phyloP scores from a whole-genome alignment of 23 red algal genomes.

The Agarophyton chilense region DNA sequence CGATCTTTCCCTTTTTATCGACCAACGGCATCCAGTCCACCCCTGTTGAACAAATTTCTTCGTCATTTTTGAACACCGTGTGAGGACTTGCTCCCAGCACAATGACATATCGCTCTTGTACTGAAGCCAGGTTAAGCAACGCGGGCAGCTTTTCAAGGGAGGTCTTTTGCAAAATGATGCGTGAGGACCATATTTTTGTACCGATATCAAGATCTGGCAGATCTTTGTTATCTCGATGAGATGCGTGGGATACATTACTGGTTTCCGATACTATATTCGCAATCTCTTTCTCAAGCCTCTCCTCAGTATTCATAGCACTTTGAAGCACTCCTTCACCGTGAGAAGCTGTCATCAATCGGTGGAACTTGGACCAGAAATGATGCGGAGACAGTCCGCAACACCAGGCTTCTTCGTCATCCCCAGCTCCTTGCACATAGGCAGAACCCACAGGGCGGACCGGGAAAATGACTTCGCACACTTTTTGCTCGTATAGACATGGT shows the following conservation, averaged over 20 bases:
- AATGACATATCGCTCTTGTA: background rate
- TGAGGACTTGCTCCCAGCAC: background rate
- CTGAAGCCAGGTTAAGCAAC: background rate
- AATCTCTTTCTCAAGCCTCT: background rate
- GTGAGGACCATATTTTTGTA: background rate
- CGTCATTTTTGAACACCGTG: background rate
- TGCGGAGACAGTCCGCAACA: conserved; percentile 37
- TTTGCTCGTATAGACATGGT: background rate
- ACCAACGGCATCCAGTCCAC: conserved; percentile 43
- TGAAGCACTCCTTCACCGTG: background rate
- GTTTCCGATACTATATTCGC: background rate
- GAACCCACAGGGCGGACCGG: conserved; percentile 40
- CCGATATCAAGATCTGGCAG: background rate
- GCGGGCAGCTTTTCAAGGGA: background rate
- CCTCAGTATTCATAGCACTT: conserved; percentile 25
- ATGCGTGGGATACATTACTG: background rate
- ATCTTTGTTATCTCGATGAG: background rate
- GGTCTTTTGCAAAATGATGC: background rate
- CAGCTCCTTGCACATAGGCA: conserved; percentile 72
- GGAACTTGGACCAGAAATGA: conserved; percentile 41
- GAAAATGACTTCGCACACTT: conserved; percentile 33
- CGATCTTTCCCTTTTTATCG: conserved; percentile 42
- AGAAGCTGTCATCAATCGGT: background rate
- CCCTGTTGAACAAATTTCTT: background rate
- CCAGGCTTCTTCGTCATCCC: conserved; percentile 80